Percentiles rank a stretch among this genome's conserved stretches.
These are phyloP conservation scores for Neurospora sp. DNA, from an alignment of 495 filamentous ascomycete species.

Conservation along the genomic window DNA sequence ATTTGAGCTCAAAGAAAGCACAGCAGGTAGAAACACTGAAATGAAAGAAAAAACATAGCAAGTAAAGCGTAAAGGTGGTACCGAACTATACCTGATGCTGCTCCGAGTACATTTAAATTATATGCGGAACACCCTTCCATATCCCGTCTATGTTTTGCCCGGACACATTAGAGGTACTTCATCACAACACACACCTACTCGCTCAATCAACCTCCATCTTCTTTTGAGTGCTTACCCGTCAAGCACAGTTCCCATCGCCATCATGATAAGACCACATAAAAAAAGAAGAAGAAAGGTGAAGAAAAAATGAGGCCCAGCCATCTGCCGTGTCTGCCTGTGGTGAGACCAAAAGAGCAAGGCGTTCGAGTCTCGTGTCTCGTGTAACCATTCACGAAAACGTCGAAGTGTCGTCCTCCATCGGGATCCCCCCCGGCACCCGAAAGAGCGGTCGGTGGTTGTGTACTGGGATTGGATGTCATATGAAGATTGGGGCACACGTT, in stretches of 20 bases:
- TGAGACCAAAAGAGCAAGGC: neutral
- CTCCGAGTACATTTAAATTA: too few relatives aligned
- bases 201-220: too few relatives aligned
- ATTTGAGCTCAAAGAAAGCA: neutral
- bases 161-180: too few relatives aligned
- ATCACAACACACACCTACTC: too few relatives aligned
- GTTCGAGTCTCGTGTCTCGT: neutral
- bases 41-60: neutral
- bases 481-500: too few relatives aligned
- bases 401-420: neutral
- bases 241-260: neutral
- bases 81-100: too few relatives aligned
- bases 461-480: neutral
- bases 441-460: neutral
- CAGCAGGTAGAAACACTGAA: neutral
- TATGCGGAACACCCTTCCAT: too few relatives aligned
- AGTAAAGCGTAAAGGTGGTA: too few relatives aligned
- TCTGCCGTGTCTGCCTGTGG: neutral
- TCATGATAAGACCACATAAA: neutral
- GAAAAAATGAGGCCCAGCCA: neutral
- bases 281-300: neutral
- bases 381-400: neutral
- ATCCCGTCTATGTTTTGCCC: too few relatives aligned
- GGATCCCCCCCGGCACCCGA: neutral
- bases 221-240: neutral